Base-by-base conservation (phyloP, 106 monocot genomes). In the Amphibolis antarctica region DNA sequence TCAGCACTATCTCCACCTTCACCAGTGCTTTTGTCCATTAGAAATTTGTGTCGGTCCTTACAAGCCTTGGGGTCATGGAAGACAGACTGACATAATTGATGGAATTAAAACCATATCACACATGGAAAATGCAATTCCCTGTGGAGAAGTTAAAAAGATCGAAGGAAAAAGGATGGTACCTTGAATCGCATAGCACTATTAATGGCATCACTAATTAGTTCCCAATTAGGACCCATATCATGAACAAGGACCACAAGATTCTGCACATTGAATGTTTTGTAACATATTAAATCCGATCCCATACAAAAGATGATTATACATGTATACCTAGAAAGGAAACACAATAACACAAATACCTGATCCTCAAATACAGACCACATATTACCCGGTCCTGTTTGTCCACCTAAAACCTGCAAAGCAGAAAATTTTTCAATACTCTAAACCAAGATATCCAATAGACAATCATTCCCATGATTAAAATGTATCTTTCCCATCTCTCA, bases 1-100 rank as follows among this genome's bases (percentile, higher is more conserved):
- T 91, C 98, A n/a, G 98, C 98, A 77, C 87, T 88, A 74, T 99
- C 98, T 72, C 91, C 98, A 19, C 98, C 91, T 79, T 99, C 98
- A 75, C 83, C 86, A 66, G 71, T 42, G 72, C 74, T 87, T 77
- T 61, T 85, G 36, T 99, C 98, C 72, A 85, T 91, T 31, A 99
- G 73, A 77, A 74, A 44, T 73, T 92, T 91, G 62, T 99, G 91
- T 5, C 87, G 84, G 22, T 99, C 98, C 70, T 88, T 99, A 57
- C 98, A 99, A 72, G 88, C 98, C 63, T 77, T 80, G 19, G 98
- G 86, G 45, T 70, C 88, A 22, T 91, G 76, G 62, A 76, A 87
- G 36, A 92, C 88, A 66, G 82, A 85, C 87, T 99, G 81, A 66
- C 70, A 72, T 65, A 65, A 54, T 53, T 51, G 48, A 65, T 76